Conservation (phyloP, 345 rosid genomes). For the Aurinia saxatilis region DNA sequence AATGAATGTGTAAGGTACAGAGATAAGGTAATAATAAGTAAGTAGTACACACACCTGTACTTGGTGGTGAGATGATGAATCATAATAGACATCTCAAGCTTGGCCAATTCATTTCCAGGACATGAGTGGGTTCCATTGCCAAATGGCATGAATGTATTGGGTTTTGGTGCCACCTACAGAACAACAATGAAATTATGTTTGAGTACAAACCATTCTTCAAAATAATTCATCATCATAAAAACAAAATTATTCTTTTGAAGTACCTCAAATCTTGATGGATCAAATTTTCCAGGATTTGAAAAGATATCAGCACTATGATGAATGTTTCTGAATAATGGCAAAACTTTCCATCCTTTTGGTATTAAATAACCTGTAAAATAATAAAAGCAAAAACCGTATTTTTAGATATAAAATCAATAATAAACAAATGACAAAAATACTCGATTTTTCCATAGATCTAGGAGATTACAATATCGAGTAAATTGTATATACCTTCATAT, state of each 20-base stretch:
- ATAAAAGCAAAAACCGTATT: not conserved
- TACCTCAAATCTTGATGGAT: constrained; percentile 91
- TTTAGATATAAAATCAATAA: not conserved
- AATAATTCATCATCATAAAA: not conserved
- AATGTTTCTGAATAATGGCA: constrained; percentile 82
- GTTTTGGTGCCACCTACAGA: constrained; percentile 62
- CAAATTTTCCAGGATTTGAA: constrained; percentile 59
- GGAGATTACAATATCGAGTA: not conserved
- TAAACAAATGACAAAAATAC: not conserved
- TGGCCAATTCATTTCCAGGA: constrained; percentile 87
- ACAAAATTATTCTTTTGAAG: no score
- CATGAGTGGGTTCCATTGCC: constrained; percentile 85
- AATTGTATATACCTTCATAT: constrained; percentile 47
- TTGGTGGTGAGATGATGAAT: constrained; percentile 83
- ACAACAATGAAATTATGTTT: not conserved
- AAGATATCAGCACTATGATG: constrained; percentile 76
- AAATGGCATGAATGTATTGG: constrained; percentile 88
- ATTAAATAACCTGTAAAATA: constrained; percentile 57
- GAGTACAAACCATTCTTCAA: not conserved
- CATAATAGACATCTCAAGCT: constrained; percentile 68
- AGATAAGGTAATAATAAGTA: no score
- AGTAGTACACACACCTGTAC: constrained; percentile 60
- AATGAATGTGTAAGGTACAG: not conserved
- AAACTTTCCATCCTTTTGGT: constrained; percentile 94
- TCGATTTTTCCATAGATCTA: no score